Percentiles rank a stretch among this genome's conserved stretches.
Evolutionary conservation across 441 rosid genomes (phyloP).

Genomic region (Viola pubescens): DNA sequence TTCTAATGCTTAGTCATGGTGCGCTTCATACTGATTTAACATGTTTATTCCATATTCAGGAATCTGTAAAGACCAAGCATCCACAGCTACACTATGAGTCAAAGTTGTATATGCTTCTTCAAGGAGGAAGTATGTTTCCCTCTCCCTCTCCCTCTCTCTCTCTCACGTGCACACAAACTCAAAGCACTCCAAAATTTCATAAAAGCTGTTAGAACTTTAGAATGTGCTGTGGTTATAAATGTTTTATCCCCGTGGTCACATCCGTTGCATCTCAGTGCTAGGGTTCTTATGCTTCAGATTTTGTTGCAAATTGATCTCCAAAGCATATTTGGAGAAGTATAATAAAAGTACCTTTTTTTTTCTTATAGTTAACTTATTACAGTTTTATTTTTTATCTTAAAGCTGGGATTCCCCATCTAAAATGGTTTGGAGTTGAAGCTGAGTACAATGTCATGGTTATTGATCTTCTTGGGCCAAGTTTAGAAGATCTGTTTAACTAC

Average conservation of each 20-base stretch:
- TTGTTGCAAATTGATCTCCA: neutral
- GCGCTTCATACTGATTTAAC: neutral
- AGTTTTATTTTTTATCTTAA: constrained; percentile 22
- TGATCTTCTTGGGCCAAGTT: constrained; percentile 96
- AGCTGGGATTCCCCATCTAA: constrained; percentile 95
- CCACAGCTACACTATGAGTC: constrained; percentile 99
- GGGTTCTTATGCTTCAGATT: too few species aligned
- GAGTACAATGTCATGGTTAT: constrained; percentile 92
- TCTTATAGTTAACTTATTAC: constrained; percentile 4
- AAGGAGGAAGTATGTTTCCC: constrained; percentile 81
- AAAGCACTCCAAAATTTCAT: neutral
- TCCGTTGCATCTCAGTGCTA: too few species aligned
- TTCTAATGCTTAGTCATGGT: neutral
- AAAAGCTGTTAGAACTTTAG: neutral
- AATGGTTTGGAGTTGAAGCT: constrained; percentile 93
- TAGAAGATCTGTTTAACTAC: constrained; percentile 94
- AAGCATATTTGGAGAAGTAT: neutral
- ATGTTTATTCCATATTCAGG: constrained; percentile 36
- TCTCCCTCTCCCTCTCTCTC: constrained; percentile 7
- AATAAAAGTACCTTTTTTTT: neutral
- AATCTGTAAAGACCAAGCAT: constrained; percentile 84
- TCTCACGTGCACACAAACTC: neutral
- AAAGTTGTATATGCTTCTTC: constrained; percentile 90
- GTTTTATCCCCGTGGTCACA: neutral
- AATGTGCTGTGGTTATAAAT: neutral